These are phyloP conservation scores for Cicer yamashitae DNA, from an alignment of 306 rosid species.

Conservation along the genomic window DNA sequence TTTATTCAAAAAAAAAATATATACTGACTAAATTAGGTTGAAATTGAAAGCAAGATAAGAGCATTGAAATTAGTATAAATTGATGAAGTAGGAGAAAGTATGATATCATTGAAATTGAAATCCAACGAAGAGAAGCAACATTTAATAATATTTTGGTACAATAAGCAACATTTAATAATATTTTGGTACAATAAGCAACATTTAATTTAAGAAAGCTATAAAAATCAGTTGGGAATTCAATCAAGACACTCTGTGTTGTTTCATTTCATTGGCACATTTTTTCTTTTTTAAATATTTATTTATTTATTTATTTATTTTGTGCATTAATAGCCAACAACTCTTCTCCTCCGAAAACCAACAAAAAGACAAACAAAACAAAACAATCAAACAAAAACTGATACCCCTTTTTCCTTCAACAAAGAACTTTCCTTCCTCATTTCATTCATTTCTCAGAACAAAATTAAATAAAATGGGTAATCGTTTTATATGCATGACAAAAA, in stretches of 20 bases:
- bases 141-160: background rate
- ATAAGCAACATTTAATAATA: background rate
- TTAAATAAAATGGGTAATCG: conserved; percentile 74
- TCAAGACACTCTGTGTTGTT: too few species aligned
- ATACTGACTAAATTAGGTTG: too few species aligned
- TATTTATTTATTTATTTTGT: background rate
- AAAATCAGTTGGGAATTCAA: background rate
- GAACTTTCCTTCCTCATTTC: conserved; percentile 15
- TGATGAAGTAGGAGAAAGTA: background rate
- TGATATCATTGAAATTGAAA: background rate
- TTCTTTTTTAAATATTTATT: background rate
- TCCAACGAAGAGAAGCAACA: background rate
- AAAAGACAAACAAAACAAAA: background rate
- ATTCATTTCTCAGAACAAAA: conserved; percentile 9
- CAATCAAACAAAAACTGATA: background rate
- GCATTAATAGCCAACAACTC: conserved; percentile 18
- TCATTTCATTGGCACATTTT: background rate
- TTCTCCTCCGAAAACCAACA: background rate
- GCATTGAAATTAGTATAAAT: background rate
- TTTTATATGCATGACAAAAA: conserved; percentile 86
- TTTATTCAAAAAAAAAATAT: too few species aligned
- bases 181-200: background rate
- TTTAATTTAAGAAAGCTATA: background rate
- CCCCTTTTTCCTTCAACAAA: background rate
- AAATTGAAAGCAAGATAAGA: too few species aligned